Base-by-base conservation (phyloP, 441 rosid species). In the Flueggea neowawraea region DNA sequence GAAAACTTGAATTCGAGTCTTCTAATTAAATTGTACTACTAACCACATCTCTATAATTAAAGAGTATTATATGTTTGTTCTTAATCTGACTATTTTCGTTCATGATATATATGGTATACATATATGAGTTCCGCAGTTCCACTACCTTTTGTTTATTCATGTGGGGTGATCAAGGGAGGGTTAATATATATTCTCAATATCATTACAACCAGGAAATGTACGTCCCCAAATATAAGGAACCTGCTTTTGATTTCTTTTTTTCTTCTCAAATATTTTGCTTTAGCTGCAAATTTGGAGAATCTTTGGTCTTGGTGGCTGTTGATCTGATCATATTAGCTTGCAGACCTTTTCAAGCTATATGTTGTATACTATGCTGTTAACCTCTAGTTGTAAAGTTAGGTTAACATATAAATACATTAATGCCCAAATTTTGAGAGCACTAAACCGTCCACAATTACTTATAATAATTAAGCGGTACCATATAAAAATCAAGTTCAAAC, bases 371-470 rank as follows among this genome's bases (percentile, higher is more conserved):
- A 22, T 43, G 8, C 45, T 11, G 8, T 43, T 43, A 47, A 47
- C 51, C 31, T 31, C 53, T 52, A 55, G 73, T 69, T 74, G 73
- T 55, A 69, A 78, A 66, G 72, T 71, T 48, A n/a, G 58, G 60
- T 52, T 10, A 9, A 11, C 50, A 11, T 47, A 47, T 47, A 47
- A 47, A 47, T 2, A 10, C n/a, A 47, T 14, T 47, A 47, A 36
- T 36, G 7, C 4, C 41, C 41, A 36, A 36, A 36, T 8, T 36
- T 22, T 22, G 45, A 14, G 45, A 6, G 13, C 16, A 44, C 56
- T 47, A 2, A 43, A 43, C 45, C 10, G 8, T 6, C 45, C 12
- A 43, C n/a, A 43, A 6, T 43, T 43, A 12, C 31, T 10, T 28
- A 52, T 33, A 39, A 54, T 54, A 57, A 31, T 32, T 28, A 41